Conservation (phyloP, 1,284 basidiomycete genomes). For the Phellinidium pouzarii region DNA sequence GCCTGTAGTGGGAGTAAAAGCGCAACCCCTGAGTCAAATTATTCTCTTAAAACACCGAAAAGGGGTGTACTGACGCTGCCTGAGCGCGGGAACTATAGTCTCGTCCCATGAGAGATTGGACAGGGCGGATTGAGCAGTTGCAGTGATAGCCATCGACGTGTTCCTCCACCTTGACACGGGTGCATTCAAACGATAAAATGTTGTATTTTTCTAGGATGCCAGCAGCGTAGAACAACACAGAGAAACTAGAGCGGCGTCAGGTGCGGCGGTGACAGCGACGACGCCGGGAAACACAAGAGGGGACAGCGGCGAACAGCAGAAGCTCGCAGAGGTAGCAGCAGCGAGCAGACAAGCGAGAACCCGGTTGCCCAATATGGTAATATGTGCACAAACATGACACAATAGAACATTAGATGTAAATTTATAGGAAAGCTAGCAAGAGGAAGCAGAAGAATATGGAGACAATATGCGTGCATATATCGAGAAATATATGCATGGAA, state of each 20-base stretch:
- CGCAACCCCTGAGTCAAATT: background rate
- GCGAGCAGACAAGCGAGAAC: background rate
- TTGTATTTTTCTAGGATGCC: background rate
- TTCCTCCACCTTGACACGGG: conserved; percentile 8
- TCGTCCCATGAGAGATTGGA: conserved; percentile 62
- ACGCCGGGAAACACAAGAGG: background rate
- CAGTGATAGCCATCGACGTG: conserved; percentile 16
- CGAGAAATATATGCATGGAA: too few relatives aligned
- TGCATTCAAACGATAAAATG: conserved; percentile 4
- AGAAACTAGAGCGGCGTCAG: background rate
- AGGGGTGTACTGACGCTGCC: conserved; percentile 47
- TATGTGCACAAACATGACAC: background rate
- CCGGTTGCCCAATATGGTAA: background rate
- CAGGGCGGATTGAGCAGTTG: conserved; percentile 41
- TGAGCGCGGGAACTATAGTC: conserved; percentile 60
- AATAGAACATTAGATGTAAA: background rate
- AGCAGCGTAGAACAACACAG: background rate
- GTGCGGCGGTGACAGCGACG: background rate
- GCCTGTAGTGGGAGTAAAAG: conserved; percentile 36
- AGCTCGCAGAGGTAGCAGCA: background rate
- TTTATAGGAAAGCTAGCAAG: too few relatives aligned
- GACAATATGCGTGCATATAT: too few relatives aligned
- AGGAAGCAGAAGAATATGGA: too few relatives aligned
- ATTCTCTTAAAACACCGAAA: background rate
- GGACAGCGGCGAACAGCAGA: background rate